These are phyloP conservation scores for Boletus edulis DNA, from an alignment of 768 basidiomycete genomes.

Conservation along the genomic window DNA sequence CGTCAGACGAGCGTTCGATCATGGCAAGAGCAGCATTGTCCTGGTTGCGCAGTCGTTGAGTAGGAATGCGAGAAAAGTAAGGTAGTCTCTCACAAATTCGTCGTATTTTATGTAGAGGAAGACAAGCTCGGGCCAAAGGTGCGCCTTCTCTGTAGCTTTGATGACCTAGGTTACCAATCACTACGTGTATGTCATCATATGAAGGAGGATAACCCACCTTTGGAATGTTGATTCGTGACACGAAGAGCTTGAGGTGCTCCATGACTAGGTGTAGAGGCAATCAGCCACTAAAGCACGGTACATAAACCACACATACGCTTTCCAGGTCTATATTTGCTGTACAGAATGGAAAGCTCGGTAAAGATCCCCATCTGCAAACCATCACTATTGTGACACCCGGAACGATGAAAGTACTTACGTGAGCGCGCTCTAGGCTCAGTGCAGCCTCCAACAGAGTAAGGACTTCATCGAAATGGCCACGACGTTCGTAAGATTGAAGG, in stretches of 20 bases:
- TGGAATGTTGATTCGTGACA: slow-evolving; percentile 95
- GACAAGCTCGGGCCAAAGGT: slow-evolving; percentile 97
- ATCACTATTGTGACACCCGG: slow-evolving; percentile 12
- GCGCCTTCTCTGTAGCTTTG: slow-evolving; percentile 92
- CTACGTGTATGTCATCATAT: neutral
- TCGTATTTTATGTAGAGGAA: slow-evolving; percentile 99
- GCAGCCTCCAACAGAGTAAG: slow-evolving; percentile 91
- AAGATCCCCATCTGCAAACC: slow-evolving; percentile 85
- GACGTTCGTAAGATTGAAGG: slow-evolving; percentile 83
- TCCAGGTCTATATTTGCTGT: slow-evolving; percentile 93
- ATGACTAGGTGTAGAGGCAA: slow-evolving; percentile 58
- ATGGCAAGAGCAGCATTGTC: slow-evolving; percentile 98
- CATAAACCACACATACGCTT: slow-evolving; percentile 61
- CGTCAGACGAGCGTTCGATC: slow-evolving; percentile 98
- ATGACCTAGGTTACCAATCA: slow-evolving; percentile 57
- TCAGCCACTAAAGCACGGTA: neutral
- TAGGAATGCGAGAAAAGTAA: neutral
- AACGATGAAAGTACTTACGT: slow-evolving; percentile 44
- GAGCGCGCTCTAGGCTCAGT: slow-evolving; percentile 93
- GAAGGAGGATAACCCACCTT: slow-evolving; percentile 48
- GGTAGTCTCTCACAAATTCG: slow-evolving; percentile 62
- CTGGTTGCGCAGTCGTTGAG: slow-evolving; percentile 34
- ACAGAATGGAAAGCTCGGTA: slow-evolving; percentile 87
- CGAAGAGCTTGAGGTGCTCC: slow-evolving; percentile 98
- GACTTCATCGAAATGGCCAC: slow-evolving; percentile 94